Conservation (phyloP, 106 monocot species). For the Vanilla planifolia region DNA sequence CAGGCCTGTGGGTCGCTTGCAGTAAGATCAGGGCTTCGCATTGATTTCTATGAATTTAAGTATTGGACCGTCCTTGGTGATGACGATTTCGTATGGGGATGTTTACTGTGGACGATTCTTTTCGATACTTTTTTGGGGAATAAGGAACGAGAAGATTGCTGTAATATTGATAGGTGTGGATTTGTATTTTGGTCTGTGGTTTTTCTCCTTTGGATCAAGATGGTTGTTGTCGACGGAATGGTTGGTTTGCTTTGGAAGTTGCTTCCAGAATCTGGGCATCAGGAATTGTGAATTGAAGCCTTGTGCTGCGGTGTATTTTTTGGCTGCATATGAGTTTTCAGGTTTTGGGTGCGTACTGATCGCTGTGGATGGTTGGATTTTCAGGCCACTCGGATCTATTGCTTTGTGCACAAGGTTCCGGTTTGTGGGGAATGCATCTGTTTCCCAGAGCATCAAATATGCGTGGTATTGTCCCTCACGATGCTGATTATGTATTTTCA, state of each 20-base stretch:
- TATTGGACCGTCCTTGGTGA: no score
- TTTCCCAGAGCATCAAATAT: slow-evolving; percentile 79
- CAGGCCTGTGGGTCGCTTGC: background rate
- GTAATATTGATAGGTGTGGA: background rate
- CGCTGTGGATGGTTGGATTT: slow-evolving; percentile 10
- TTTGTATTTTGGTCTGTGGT: slow-evolving; percentile 1
- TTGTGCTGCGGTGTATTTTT: background rate
- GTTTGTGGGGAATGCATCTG: slow-evolving; percentile 97
- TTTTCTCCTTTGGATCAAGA: background rate
- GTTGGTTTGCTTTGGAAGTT: background rate
- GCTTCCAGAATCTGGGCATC: background rate
- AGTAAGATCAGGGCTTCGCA: background rate
- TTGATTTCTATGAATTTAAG: background rate
- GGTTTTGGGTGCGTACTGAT: background rate
- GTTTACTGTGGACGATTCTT: background rate
- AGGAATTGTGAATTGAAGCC: background rate
- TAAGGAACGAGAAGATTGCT: background rate
- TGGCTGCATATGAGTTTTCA: background rate
- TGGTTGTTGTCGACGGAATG: background rate
- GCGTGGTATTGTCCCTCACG: slow-evolving; percentile 54
- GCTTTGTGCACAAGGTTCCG: slow-evolving; percentile 94
- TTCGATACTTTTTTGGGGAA: background rate
- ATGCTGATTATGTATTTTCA: background rate
- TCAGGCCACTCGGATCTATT: slow-evolving; percentile 95
- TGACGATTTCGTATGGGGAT: background rate